Base-by-base conservation (phyloP, 1,284 basidiomycete species). In the Heterobasidion parviporum region DNA sequence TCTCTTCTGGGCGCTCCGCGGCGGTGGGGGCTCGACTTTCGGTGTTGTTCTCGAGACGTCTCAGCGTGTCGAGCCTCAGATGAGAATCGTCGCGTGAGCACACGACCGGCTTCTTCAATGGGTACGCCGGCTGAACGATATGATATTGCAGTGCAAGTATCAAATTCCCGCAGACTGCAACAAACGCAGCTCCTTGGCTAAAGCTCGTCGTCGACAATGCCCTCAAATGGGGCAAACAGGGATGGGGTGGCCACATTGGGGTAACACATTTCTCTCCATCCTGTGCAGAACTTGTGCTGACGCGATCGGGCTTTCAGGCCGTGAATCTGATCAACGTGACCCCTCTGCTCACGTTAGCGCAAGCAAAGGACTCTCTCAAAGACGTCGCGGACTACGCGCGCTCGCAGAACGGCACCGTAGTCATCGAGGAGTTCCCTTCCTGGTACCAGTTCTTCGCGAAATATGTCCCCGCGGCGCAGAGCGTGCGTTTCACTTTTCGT, bases 201-300 rank as follows among this genome's bases (percentile, higher is more conserved):
- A 48, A 53, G 12, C 64, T 76, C 14, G 59, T 74, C 36, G 63
- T 71, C 9, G 70, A 74, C 38, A 68, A 73, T 60, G 63, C 70
- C 1, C 60, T 70, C n/a, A 61, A 64, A 55, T 78, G 75, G 72
- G 72, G 72, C 8, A 62, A 73, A 20, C 72, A 78, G 57, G 80
- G 80, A 18, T 82, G 80, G 80, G 79, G 80, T 45, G 78, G 78
- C 6, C 73, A 74, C 55, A 70, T 74, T 5, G 69, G 62, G 35
- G 68, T 73, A 33, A 64, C 20, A 55, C 68, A 34, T 57, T 46
- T 12, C 47, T n/a, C 14, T n/a, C 18, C 34, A 16, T 0, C 26
- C 16, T 8, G 12, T 54, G 43, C 32, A 8, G 45, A 34, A 43
- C 9, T 49, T 53, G 16, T 52, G 56, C 45, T 55, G 54, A 50